These are phyloP conservation scores for Phytophthora agathidicida DNA, from an alignment of 352 stramenopile genomes.

Conservation along the genomic window DNA sequence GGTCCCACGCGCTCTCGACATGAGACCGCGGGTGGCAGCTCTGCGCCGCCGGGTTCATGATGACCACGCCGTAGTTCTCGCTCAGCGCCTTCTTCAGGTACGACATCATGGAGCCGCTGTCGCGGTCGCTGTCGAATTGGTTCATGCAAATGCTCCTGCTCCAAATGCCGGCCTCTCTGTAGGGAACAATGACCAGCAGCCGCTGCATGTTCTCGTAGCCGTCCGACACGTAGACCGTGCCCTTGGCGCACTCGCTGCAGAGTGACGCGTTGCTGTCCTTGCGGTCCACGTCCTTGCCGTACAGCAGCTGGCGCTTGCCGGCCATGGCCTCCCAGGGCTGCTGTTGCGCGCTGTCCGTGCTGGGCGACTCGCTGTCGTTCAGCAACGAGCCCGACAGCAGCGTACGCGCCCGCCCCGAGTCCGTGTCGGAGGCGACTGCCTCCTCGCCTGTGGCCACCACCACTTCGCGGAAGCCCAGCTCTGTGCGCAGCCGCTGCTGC, in stretches of 20 bases:
- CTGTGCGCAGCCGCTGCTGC: conserved; percentile 58
- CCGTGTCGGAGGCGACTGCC: conserved; percentile 15
- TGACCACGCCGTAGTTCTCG: conserved; percentile 86
- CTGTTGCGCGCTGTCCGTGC: conserved; percentile 2
- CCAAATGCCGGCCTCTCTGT: conserved; percentile 87
- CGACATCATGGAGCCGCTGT: conserved; percentile 77
- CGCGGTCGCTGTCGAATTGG: conserved; percentile 55
- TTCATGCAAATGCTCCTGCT: conserved; percentile 86
- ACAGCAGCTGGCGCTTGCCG: conserved; percentile 33
- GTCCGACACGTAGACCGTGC: conserved; percentile 73
- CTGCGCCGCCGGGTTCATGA: conserved; percentile 83
- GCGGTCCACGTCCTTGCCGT: conserved; percentile 31
- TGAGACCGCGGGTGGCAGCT: conserved; percentile 74
- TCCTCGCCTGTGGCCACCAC: conserved; percentile 66
- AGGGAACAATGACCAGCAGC: conserved; percentile 84
- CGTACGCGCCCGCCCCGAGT: conserved; percentile 33
- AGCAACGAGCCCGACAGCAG: conserved; percentile 20
- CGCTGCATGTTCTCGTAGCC: conserved; percentile 65
- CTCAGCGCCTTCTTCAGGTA: conserved; percentile 81
- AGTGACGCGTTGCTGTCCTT: conserved; percentile 33
- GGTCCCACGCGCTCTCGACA: conserved; percentile 83
- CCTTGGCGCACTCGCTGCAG: conserved; percentile 66
- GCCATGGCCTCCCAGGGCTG: conserved; percentile 37
- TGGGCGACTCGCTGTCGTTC: conserved; percentile 21
- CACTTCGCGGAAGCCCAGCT: conserved; percentile 75